Evolutionary conservation across 139 green algal species (phyloP).

Genomic region (Microglena sp.): DNA sequence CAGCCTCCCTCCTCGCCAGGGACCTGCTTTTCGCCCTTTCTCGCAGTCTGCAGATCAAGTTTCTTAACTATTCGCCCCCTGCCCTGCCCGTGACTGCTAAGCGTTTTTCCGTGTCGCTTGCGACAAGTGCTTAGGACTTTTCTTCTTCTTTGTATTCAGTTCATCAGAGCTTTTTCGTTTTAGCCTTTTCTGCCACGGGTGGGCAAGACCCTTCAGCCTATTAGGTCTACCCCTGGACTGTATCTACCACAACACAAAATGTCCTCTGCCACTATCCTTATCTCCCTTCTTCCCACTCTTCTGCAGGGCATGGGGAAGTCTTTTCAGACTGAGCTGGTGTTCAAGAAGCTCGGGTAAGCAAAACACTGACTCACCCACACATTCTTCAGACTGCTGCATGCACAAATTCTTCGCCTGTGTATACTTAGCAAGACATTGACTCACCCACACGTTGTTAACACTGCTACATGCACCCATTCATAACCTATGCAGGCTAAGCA

Average conservation of each 20-base stretch:
- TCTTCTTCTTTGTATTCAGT: neutral
- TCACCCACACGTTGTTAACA: neutral
- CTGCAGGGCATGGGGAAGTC: constrained; percentile 50
- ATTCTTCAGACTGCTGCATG: neutral
- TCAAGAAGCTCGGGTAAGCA: constrained; percentile 78
- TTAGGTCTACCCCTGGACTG: no score
- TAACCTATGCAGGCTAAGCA: no score
- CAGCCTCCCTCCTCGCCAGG: no score
- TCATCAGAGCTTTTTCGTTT: no score
- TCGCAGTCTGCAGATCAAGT: no score
- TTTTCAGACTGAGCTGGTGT: constrained; percentile 81
- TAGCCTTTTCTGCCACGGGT: no score
- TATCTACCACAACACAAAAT: neutral
- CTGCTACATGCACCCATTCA: neutral
- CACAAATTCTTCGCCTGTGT: neutral
- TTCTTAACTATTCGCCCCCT: no score
- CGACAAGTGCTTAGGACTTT: no score
- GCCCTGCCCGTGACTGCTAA: no score
- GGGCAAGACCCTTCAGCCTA: no score
- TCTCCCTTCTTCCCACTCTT: neutral
- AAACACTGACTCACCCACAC: neutral
- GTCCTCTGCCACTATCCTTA: neutral
- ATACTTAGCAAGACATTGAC: neutral
- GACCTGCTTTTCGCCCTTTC: no score
- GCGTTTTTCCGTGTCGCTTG: no score